A percentile compares a stretch with the other conserved stretches of the same genome.
phyloP scores from a whole-genome alignment of 2,329 filamentous ascomycete genomes.

The Pseudogymnoascus sp. region DNA sequence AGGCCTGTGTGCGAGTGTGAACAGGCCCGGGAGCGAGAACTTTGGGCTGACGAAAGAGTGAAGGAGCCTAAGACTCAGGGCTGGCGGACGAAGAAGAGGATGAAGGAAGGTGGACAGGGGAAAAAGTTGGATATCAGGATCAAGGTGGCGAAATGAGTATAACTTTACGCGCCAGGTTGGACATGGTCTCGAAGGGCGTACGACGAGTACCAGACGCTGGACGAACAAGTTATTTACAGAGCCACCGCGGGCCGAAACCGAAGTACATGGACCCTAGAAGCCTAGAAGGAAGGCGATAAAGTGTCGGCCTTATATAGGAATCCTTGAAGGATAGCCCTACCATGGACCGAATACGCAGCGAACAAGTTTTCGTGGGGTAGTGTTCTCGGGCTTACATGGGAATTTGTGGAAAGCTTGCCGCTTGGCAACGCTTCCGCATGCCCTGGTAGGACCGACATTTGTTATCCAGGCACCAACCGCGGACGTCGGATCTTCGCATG shows the following conservation, averaged over 20 bases:
- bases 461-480: constrained; percentile 8
- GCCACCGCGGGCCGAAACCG: not conserved
- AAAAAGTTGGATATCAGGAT: constrained; percentile 3
- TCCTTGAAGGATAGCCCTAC: not conserved
- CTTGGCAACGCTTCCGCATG: constrained; percentile 4
- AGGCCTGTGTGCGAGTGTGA: constrained; percentile 26
- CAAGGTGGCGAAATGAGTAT: not conserved
- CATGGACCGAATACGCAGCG: not conserved
- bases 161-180: not conserved
- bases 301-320: not conserved
- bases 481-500: constrained; percentile 1
- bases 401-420: not conserved
- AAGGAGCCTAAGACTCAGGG: constrained; percentile 17
- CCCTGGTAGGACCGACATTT: not conserved
- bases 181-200: no score
- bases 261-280: not conserved
- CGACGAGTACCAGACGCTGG: not conserved
- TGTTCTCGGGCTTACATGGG: not conserved
- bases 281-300: not conserved
- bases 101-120: not conserved
- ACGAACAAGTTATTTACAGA: not conserved
- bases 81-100: constrained; percentile 13
- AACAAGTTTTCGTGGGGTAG: constrained; percentile 4
- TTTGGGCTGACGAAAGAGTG: constrained; percentile 23
- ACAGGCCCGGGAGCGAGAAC: constrained; percentile 21